phyloP scores from a whole-genome alignment of 2,329 filamentous ascomycete genomes.

The Penicillium hordei region DNA sequence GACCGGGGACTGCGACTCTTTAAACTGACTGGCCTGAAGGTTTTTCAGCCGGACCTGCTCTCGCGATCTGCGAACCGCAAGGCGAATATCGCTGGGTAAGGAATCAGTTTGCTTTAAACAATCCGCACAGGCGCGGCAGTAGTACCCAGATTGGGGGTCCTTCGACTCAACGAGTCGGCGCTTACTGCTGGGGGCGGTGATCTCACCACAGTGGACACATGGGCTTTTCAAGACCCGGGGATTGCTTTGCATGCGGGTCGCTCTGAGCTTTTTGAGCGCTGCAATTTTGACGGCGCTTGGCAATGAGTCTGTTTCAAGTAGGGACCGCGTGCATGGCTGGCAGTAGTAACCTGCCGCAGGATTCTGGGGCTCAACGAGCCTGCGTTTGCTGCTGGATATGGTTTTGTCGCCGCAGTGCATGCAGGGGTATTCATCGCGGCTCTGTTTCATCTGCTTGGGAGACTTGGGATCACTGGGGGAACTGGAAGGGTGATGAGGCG shows the following conservation, averaged over 20 bases:
- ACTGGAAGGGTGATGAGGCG: background rate
- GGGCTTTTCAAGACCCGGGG: background rate
- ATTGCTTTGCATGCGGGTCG: background rate
- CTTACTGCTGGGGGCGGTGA: constrained; percentile 6
- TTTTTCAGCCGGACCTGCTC: constrained; percentile 4
- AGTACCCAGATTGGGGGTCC: constrained; percentile 3
- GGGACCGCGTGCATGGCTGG: constrained; percentile 2
- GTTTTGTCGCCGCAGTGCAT: constrained; percentile 6
- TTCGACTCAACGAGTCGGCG: constrained; percentile 4
- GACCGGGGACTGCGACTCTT: background rate
- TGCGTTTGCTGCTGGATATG: constrained; percentile 5
- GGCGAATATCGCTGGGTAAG: background rate
- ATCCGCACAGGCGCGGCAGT: constrained; percentile 7
- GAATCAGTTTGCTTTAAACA: background rate
- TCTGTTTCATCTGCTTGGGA: constrained; percentile 4
- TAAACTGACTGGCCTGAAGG: background rate
- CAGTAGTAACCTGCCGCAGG: constrained; percentile 9
- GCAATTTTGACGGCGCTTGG: background rate
- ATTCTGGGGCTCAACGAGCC: constrained; percentile 1
- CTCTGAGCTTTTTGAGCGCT: constrained; percentile 1
- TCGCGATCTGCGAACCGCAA: constrained; percentile 2
- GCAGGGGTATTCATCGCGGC: constrained; percentile 6
- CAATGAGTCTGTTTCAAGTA: constrained; percentile 4
- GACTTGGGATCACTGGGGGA: background rate
- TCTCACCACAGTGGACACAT: constrained; percentile 6